Evolutionary conservation across 2,329 filamentous ascomycete species (phyloP).

Genomic region (Dendryphion nanum): DNA sequence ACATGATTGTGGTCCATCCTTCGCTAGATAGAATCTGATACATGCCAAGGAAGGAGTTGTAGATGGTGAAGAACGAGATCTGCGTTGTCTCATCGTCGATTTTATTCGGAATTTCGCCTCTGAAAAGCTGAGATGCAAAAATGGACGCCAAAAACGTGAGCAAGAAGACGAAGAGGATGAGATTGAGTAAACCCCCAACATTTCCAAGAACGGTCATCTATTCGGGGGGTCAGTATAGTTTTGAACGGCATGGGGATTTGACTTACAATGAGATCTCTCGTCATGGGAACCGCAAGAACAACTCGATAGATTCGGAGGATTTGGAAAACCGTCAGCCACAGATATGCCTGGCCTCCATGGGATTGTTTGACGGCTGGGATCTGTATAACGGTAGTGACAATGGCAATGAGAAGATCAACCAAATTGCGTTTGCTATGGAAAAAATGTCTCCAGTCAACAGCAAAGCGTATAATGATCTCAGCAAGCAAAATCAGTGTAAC

Average conservation of each 20-base stretch:
- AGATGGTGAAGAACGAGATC: slow-evolving; percentile 85
- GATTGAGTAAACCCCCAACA: slow-evolving; percentile 83
- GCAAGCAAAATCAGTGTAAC: slow-evolving; percentile 76
- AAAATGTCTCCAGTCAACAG: slow-evolving; percentile 78
- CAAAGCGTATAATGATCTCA: slow-evolving; percentile 79
- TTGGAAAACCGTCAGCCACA: slow-evolving; percentile 90
- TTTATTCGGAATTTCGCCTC: slow-evolving; percentile 71
- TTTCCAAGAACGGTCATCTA: slow-evolving; percentile 80
- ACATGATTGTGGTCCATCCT: slow-evolving; percentile 89
- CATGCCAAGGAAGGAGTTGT: slow-evolving; percentile 95
- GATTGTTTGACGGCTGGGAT: slow-evolving; percentile 75
- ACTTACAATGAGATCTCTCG: slow-evolving; percentile 73
- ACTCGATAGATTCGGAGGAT: slow-evolving; percentile 89
- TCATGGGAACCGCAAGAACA: slow-evolving; percentile 84
- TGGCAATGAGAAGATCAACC: slow-evolving; percentile 74
- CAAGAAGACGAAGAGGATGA: slow-evolving; percentile 95
- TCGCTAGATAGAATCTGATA: slow-evolving; percentile 96
- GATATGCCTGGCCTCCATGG: slow-evolving; percentile 63
- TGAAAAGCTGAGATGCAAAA: slow-evolving; percentile 88
- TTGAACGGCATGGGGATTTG: background rate
- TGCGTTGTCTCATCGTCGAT: slow-evolving; percentile 60
- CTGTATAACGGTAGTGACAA: slow-evolving; percentile 82
- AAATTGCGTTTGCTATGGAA: slow-evolving; percentile 71
- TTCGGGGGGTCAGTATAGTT: background rate
- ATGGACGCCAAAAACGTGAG: slow-evolving; percentile 93